These are phyloP conservation scores for Cercospora nicotianae DNA, from an alignment of 2,329 filamentous ascomycete species.

Conservation along the genomic window DNA sequence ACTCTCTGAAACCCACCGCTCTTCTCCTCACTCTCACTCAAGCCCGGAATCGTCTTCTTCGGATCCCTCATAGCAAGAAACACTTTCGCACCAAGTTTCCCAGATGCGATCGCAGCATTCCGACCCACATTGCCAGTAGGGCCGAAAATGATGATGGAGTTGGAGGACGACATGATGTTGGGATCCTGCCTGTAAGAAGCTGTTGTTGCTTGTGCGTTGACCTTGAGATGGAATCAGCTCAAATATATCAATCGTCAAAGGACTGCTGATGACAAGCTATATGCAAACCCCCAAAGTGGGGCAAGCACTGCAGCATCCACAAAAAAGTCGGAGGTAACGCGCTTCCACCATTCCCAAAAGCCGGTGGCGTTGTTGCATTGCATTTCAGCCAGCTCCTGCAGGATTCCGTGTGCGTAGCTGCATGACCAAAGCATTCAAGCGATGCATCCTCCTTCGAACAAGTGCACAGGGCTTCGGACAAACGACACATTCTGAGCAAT, in stretches of 20 bases:
- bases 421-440: too few species aligned
- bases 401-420: background rate
- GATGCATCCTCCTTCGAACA: background rate
- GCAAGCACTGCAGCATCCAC: background rate
- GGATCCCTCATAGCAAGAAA: conserved; percentile 52
- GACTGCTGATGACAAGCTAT: background rate
- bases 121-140: conserved; percentile 51
- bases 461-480: background rate
- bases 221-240: background rate
- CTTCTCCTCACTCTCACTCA: conserved; percentile 36
- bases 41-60: conserved; percentile 45
- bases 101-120: conserved; percentile 43
- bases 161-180: background rate
- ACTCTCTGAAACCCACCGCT: conserved; percentile 41
- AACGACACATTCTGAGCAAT: background rate
- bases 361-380: background rate
- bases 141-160: conserved; percentile 49
- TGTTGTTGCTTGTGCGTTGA: background rate
- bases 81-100: conserved; percentile 46
- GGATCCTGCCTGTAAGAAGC: background rate
- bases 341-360: background rate
- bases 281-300: background rate
- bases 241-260: background rate
- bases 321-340: background rate
- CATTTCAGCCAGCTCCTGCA: background rate